Evolutionary conservation across 129 eudicot species (phyloP), one percentile per base, ranked within the genome.

Genomic region (Chrysanthemum lavandulifolium): DNA sequence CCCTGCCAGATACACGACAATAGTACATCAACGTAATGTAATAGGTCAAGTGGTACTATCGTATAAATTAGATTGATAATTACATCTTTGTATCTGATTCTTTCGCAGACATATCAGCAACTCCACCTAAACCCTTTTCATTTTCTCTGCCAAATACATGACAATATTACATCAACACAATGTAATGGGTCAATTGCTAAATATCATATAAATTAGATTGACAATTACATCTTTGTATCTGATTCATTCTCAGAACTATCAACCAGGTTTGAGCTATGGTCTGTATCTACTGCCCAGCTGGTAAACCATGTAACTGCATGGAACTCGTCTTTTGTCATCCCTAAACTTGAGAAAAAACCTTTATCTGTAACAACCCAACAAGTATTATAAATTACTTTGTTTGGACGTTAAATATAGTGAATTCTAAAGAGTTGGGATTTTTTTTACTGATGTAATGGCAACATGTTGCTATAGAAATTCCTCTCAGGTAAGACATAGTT

Each of bases 271-370:
- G 92, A 84, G 52, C 90, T 76, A 79, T 89, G 98, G 69, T 93
- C 91, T 40, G 90, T 92, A 83, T 93, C 98, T 70, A 93, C 97
- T 0, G 97, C 97, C 98, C 98, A 93, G 88, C 98, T 93, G 63
- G 97, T 93, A 75, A 93, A 87, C 98, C 97, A 89, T 68, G 97
- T 83, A 47, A 93, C 78, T 14, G 95, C 91, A 86, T 89, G 88
- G 74, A 93, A 93, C 64, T 93, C 92, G 13, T 89, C 89, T 80
- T 82, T 86, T 60, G 52, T 73, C 63, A 93, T 65, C 61, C 98
- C 98, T 67, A 87, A 51, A 69, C 73, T 77, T 65, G 65, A 67
- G 76, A 93, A 73, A 78, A 76, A 86, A 67, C 29, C 74, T 83
- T 71, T 82, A 82, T 90, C 98, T 93, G 86, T 40, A 40, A 40